Evolutionary conservation across 495 filamentous ascomycete genomes (phyloP).

Genomic region (Aspergillus steynii): DNA sequence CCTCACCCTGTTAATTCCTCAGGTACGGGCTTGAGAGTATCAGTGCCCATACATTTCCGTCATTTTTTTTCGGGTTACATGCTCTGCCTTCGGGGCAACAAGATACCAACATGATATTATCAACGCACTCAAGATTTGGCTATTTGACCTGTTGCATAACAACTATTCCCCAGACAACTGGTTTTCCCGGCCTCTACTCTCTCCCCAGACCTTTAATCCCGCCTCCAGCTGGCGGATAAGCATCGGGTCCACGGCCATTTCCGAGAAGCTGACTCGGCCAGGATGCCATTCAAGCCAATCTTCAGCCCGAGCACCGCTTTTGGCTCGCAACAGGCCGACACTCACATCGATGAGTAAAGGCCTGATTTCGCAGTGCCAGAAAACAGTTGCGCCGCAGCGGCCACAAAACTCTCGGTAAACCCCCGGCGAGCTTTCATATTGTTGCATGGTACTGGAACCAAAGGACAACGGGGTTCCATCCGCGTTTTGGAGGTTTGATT

Average conservation of each 20-base stretch:
- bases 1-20: no score
- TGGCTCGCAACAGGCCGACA: constrained; percentile 56
- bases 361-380: constrained; percentile 61
- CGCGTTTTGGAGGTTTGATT: constrained; percentile 55
- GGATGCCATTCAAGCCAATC: constrained; percentile 62
- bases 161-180: background rate
- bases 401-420: constrained; percentile 65
- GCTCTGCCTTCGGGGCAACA: no score
- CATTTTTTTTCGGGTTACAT: no score
- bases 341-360: constrained; percentile 66
- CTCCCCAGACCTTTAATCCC: constrained; percentile 18
- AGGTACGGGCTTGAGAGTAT: no score
- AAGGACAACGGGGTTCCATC: constrained; percentile 43
- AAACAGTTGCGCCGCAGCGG: constrained; percentile 64
- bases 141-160: no score
- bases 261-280: constrained; percentile 60
- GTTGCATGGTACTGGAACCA: constrained; percentile 46
- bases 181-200: background rate
- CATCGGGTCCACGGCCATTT: constrained; percentile 50
- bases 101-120: background rate
- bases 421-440: constrained; percentile 53
- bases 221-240: constrained; percentile 36
- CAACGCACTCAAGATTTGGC: background rate
- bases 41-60: no score
- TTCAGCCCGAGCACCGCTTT: constrained; percentile 55